These are phyloP conservation scores for Priceomyces medius DNA, from an alignment of 805 yeast species.

Conservation along the genomic window DNA sequence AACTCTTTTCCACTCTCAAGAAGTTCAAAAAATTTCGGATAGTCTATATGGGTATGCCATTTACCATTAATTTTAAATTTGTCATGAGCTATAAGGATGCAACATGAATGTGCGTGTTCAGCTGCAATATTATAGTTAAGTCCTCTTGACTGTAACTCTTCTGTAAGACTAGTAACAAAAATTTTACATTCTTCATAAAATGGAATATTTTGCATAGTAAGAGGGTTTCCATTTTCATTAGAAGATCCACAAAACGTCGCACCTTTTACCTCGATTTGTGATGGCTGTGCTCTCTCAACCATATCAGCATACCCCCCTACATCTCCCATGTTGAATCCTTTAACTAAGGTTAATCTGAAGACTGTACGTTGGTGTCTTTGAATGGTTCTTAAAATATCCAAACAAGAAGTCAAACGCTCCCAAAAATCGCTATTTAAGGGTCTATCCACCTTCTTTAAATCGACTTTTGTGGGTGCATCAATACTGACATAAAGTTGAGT, in stretches of 20 bases:
- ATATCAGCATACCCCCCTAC: slow-evolving; percentile 81
- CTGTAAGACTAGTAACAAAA: slow-evolving; percentile 65
- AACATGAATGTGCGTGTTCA: slow-evolving; percentile 94
- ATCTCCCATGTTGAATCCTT: slow-evolving; percentile 87
- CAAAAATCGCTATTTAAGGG: slow-evolving; percentile 89
- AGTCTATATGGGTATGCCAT: slow-evolving; percentile 91
- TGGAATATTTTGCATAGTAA: slow-evolving; percentile 95
- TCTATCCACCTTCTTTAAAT: slow-evolving; percentile 79
- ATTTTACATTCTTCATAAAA: slow-evolving; percentile 84
- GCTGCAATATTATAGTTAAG: slow-evolving; percentile 82
- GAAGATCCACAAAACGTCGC: slow-evolving; percentile 95
- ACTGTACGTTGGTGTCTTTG: slow-evolving; percentile 88
- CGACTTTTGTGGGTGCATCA: slow-evolving; percentile 86
- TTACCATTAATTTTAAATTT: slow-evolving; percentile 66
- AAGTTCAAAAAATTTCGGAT: slow-evolving; percentile 69
- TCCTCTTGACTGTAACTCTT: slow-evolving; percentile 64
- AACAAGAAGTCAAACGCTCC: slow-evolving; percentile 75
- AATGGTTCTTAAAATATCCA: slow-evolving; percentile 70
- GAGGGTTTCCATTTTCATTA: slow-evolving; percentile 76
- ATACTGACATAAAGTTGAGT: slow-evolving; percentile 91
- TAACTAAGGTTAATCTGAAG: slow-evolving; percentile 83
- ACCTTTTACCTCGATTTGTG: slow-evolving; percentile 90
- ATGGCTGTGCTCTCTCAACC: slow-evolving; percentile 77
- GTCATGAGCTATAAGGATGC: slow-evolving; percentile 77
- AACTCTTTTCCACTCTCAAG: slow-evolving; percentile 65